These are phyloP conservation scores for Paraleonurus japonicus DNA, from an alignment of 257 asterid genomes.

Conservation along the genomic window DNA sequence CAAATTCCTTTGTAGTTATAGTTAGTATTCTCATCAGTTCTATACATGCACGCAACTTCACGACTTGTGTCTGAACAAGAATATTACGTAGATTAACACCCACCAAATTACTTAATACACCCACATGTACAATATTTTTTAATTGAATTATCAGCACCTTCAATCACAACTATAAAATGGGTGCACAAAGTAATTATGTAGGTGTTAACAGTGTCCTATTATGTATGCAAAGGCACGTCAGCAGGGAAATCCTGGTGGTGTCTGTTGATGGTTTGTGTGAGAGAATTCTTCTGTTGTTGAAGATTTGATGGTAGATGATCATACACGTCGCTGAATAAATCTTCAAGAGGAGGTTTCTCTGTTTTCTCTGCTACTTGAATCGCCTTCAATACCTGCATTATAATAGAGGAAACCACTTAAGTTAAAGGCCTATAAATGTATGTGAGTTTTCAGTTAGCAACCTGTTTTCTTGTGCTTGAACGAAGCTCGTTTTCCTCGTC, in stretches of 20 bases:
- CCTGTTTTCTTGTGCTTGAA: constrained; percentile 57
- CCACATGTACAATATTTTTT: too few species aligned
- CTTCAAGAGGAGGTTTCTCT: constrained; percentile 57
- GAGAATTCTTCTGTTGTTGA: constrained; percentile 60
- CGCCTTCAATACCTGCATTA: constrained; percentile 56
- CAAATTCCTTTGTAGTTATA: too few species aligned
- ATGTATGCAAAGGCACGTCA: constrained; percentile 59
- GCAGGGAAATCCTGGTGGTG: constrained; percentile 68
- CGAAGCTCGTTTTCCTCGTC: constrained; percentile 62
- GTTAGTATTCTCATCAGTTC: too few species aligned
- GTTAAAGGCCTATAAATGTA: neutral
- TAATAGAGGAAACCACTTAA: neutral
- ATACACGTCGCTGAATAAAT: constrained; percentile 73
- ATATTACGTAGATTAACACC: too few species aligned
- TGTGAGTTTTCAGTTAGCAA: constrained; percentile 5
- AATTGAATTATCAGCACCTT: too few species aligned
- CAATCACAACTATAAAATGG: too few species aligned
- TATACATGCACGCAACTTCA: too few species aligned
- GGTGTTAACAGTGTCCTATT: too few species aligned
- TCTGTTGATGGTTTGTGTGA: constrained; percentile 53
- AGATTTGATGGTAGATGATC: constrained; percentile 54
- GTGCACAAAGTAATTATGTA: too few species aligned
- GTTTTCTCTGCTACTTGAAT: constrained; percentile 67
- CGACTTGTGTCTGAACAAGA: too few species aligned
- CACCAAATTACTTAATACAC: too few species aligned